These are phyloP conservation scores for Xylariaceae sp. DNA, from an alignment of 2,329 filamentous ascomycete genomes.

Conservation along the genomic window DNA sequence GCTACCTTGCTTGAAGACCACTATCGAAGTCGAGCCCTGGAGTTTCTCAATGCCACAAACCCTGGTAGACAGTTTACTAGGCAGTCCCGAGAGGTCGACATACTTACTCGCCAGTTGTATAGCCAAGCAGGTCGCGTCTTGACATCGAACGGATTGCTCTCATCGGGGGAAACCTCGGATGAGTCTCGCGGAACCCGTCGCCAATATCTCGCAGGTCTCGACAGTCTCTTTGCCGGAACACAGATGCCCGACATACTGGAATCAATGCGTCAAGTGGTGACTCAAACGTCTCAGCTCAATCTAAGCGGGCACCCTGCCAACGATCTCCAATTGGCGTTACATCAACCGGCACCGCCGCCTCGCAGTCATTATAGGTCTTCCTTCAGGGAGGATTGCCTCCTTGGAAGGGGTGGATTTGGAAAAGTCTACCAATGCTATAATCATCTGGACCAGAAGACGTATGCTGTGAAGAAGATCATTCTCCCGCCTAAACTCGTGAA, in stretches of 20 bases:
- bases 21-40: conserved; percentile 28
- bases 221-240: conserved; percentile 22
- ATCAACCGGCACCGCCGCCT: conserved; percentile 6
- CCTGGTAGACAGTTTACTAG: conserved; percentile 25
- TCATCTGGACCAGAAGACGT: conserved; percentile 28
- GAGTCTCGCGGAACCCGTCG: conserved; percentile 19
- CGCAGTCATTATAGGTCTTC: conserved; percentile 29
- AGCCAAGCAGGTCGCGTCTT: conserved; percentile 25
- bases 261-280: conserved; percentile 25
- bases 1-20: conserved; percentile 32
- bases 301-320: conserved; percentile 23
- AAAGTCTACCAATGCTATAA: conserved; percentile 32
- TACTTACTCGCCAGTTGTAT: conserved; percentile 25
- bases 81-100: conserved; percentile 28
- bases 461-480: conserved; percentile 33
- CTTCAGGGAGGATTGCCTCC: conserved; percentile 28
- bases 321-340: conserved; percentile 24
- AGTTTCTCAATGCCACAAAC: conserved; percentile 26
- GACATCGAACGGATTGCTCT: conserved; percentile 18
- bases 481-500: conserved; percentile 27
- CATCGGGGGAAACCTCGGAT: conserved; percentile 21
- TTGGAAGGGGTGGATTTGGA: conserved; percentile 33
- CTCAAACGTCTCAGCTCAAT: conserved; percentile 22
- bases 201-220: conserved; percentile 30
- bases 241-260: conserved; percentile 18